Conservation (phyloP, 2,329 filamentous ascomycete genomes). For the Alternaria sp. region DNA sequence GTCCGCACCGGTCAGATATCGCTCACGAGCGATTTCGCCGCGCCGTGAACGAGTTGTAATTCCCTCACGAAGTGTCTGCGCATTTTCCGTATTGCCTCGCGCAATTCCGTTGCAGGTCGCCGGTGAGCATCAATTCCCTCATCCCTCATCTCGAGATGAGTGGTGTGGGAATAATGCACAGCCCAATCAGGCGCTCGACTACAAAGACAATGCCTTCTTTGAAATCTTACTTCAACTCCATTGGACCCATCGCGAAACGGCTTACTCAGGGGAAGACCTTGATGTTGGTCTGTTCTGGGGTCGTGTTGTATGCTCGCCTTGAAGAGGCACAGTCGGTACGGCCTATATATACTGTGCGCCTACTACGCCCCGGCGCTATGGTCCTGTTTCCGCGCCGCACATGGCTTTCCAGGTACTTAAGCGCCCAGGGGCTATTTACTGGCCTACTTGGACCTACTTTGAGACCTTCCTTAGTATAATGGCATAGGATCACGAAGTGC, state of each 20-base stretch:
- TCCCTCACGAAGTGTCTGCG: background rate
- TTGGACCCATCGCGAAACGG: background rate
- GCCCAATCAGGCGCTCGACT: conserved; percentile 9
- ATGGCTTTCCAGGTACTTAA: conserved; percentile 6
- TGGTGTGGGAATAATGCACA: conserved; percentile 9
- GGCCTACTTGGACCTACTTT: too few relatives aligned
- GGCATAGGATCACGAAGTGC: too few relatives aligned
- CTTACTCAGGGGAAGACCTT: background rate
- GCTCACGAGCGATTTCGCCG: background rate
- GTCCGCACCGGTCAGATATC: conserved; percentile 1
- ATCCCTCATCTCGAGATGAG: background rate
- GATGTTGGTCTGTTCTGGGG: background rate
- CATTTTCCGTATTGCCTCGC: background rate
- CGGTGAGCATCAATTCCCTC: conserved; percentile 9
- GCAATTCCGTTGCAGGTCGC: background rate
- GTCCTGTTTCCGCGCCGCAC: conserved; percentile 2
- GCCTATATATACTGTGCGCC: conserved; percentile 1
- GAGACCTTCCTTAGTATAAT: too few relatives aligned
- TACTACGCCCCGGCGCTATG: conserved; percentile 1
- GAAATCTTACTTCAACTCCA: background rate
- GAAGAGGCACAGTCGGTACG: background rate
- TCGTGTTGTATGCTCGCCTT: background rate
- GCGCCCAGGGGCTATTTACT: too few relatives aligned
- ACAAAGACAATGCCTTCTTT: conserved; percentile 7
- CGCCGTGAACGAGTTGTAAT: background rate